These are phyloP conservation scores for Ophiostoma tasmaniense DNA, from an alignment of 2,329 filamentous ascomycete species.

Conservation along the genomic window DNA sequence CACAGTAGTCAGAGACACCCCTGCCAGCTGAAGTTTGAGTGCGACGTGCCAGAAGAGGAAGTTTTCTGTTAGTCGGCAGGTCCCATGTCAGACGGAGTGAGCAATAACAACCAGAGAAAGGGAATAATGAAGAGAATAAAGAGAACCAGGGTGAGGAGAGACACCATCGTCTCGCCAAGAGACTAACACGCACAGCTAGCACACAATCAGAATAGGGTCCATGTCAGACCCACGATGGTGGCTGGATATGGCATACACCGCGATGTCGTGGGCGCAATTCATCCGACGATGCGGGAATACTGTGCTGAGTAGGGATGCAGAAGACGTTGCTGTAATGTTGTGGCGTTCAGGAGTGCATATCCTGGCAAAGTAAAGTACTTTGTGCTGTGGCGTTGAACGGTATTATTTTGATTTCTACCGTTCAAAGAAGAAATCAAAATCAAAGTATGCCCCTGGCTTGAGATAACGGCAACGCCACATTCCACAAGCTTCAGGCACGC, in stretches of 20 bases:
- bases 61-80: background rate
- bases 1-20: slow-evolving; percentile 7
- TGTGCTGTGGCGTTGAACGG: background rate
- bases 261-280: background rate
- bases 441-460: background rate
- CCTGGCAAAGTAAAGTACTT: background rate
- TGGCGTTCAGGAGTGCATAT: background rate
- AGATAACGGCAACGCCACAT: background rate
- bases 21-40: slow-evolving; percentile 18
- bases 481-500: background rate
- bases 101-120: background rate
- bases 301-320: background rate
- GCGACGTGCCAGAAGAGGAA: background rate
- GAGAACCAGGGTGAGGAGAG: background rate
- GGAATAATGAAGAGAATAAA: background rate
- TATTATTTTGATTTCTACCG: background rate
- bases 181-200: slow-evolving; percentile 8
- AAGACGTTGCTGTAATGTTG: background rate
- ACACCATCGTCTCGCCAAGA: slow-evolving; percentile 12
- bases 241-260: slow-evolving; percentile 5
- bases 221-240: slow-evolving; percentile 5
- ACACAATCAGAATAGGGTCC: slow-evolving; percentile 11
- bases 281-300: background rate
- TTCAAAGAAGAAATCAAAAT: background rate
- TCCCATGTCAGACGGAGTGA: background rate